Base-by-base conservation (phyloP, 176 grass and related monocot genomes). In the Lolium multiflorum region DNA sequence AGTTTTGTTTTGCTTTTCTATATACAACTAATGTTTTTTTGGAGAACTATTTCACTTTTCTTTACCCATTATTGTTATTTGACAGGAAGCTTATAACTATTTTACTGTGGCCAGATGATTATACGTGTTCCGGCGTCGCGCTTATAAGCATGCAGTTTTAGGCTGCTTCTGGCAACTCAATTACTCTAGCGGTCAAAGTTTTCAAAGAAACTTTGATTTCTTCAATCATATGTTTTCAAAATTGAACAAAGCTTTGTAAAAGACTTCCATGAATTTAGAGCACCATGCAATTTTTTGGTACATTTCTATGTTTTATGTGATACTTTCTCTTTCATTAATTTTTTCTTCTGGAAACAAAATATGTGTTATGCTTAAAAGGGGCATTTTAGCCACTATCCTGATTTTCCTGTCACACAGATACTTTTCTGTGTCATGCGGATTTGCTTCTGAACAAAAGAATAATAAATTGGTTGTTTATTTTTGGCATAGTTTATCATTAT, bases 41-140 rank as follows among this genome's bases (percentile, higher is more conserved):
- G 11, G 47, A 69, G 70, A 89, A 74, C n/a, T 35, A 51, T 91
- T 85, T 95, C 84, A 89, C 86, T 84, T 89, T 82, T 91, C 82
- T 87, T 77, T 79, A 82, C 87, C 81, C 79, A 91, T 87, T 87
- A 61, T 91, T 91, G 89, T 82, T 95, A 81, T 67, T 89, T 89
- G 77, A 83, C 89, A 93, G 87, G 94, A 81, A 83, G 89, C 82
- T 87, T 91, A 83, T 85, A 91, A 76, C 84, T 91, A 83, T 89
- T 95, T 91, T 89, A 90, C 81, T 93, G 77, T 95, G 94, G 89
- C 84, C 52, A 82, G 91, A 89, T 95, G 94, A 93, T 91, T 92
- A 87, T 88, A 77, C 91, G 17, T 87, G 81, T 95, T 90, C 91
- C 84, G 86, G 88, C 85, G 83, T 86, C 86, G 41, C 80, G 87